These are phyloP conservation scores for Epicoccum sorghinum DNA, from an alignment of 2,329 filamentous ascomycete genomes.

Conservation along the genomic window DNA sequence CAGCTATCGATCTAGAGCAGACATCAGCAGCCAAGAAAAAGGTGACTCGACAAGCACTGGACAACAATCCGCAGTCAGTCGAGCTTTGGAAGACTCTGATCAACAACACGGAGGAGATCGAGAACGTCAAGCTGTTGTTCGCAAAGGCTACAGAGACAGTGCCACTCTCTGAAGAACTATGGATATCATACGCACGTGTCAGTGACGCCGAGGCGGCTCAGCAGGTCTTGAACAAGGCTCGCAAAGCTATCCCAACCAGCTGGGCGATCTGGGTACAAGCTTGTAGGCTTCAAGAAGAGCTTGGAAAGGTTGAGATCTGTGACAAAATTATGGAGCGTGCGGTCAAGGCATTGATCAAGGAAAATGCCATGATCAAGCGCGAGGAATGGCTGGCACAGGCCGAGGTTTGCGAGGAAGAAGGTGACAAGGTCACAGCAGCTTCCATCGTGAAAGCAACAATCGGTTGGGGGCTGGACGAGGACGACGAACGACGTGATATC, in stretches of 20 bases:
- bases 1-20: slow-evolving; percentile 90
- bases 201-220: slow-evolving; percentile 92
- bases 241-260: slow-evolving; percentile 90
- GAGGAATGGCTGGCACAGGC: slow-evolving; percentile 97
- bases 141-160: slow-evolving; percentile 97
- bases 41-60: slow-evolving; percentile 87
- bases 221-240: slow-evolving; percentile 91
- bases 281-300: slow-evolving; percentile 85
- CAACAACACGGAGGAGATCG: slow-evolving; percentile 88
- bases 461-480: slow-evolving; percentile 90
- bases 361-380: slow-evolving; percentile 94
- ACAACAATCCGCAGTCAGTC: slow-evolving; percentile 92
- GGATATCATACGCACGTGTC: slow-evolving; percentile 89
- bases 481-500: slow-evolving; percentile 93
- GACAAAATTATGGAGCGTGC: slow-evolving; percentile 91
- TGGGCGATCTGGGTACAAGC: slow-evolving; percentile 98
- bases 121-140: slow-evolving; percentile 84
- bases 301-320: slow-evolving; percentile 78
- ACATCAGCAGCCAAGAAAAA: slow-evolving; percentile 86
- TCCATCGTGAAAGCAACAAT: slow-evolving; percentile 92
- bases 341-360: slow-evolving; percentile 83
- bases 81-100: slow-evolving; percentile 98
- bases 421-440: slow-evolving; percentile 82
- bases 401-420: slow-evolving; percentile 92
- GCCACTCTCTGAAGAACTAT: slow-evolving; percentile 89